phyloP scores from a whole-genome alignment of 1,139 yeast genomes.

The Yamadazyma epiphylla region DNA sequence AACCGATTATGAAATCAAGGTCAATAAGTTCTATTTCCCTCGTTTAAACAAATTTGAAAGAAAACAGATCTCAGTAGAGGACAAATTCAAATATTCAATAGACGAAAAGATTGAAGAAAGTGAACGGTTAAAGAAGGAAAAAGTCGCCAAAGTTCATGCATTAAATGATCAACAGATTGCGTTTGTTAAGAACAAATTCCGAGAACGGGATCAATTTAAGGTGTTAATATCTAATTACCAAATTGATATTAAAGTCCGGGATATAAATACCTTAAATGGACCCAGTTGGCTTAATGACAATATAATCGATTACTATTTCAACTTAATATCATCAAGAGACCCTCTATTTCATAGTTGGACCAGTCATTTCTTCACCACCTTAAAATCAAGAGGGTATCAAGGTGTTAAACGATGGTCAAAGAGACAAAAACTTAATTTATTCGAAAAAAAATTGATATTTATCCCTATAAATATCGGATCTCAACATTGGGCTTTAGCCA shows the following conservation, averaged over 20 bases:
- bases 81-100: conserved; percentile 12
- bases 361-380: conserved; percentile 79
- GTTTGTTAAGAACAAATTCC: conserved; percentile 13
- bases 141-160: conserved; percentile 11
- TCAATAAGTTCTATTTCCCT: conserved; percentile 13
- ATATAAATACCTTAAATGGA: conserved; percentile 66
- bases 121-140: conserved; percentile 11
- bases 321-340: conserved; percentile 44
- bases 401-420: conserved; percentile 92
- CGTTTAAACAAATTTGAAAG: conserved; percentile 4
- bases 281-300: conserved; percentile 89
- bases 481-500: conserved; percentile 92
- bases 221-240: conserved; percentile 28
- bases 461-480: conserved; percentile 81
- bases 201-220: conserved; percentile 3
- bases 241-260: conserved; percentile 63
- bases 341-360: conserved; percentile 67
- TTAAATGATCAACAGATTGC: conserved; percentile 15
- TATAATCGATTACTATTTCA: conserved; percentile 78
- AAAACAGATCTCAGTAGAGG: neutral
- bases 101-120: conserved; percentile 13
- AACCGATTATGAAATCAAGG: conserved; percentile 11
- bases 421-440: conserved; percentile 69
- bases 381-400: conserved; percentile 67
- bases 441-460: conserved; percentile 59